Percentiles rank a stretch among this genome's conserved stretches.
Conservation (phyloP, 2,329 filamentous ascomycete genomes). For the Neophaeococcomyces mojaviensis region DNA sequence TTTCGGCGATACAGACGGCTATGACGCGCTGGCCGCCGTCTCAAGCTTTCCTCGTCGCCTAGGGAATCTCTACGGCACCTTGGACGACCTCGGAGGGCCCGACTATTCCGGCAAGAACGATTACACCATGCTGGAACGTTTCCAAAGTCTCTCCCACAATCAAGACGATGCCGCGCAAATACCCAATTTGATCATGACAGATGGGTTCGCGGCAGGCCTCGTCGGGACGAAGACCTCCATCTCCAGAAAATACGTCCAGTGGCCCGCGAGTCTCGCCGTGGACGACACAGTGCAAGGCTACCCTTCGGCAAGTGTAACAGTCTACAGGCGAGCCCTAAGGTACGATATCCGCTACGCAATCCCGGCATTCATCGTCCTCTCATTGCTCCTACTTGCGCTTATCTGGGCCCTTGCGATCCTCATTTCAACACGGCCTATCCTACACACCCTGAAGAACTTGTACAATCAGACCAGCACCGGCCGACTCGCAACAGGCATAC, state of each 20-base stretch:
- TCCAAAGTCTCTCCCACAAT: too few species aligned
- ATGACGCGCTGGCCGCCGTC: constrained; percentile 7
- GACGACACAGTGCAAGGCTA: constrained; percentile 6
- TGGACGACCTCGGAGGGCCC: too few species aligned
- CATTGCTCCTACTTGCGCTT: constrained; percentile 6
- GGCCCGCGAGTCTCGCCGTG: constrained; percentile 8
- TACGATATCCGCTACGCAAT: not conserved
- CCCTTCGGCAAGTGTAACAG: constrained; percentile 1
- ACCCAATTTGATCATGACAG: constrained; percentile 1
- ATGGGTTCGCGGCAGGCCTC: constrained; percentile 1
- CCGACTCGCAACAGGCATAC: constrained; percentile 3
- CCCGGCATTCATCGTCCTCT: constrained; percentile 6
- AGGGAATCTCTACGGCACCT: constrained; percentile 1
- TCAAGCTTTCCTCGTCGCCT: constrained; percentile 9
- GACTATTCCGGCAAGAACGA: too few species aligned
- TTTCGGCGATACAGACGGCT: constrained; percentile 10
- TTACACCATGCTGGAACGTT: too few species aligned
- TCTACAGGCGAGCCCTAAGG: not conserved
- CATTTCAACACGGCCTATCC: constrained; percentile 1
- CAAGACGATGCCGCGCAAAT: too few species aligned
- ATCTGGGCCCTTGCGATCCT: constrained; percentile 10
- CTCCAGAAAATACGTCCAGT: constrained; percentile 7
- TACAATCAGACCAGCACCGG: constrained; percentile 11
- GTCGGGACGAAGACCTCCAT: constrained; percentile 13
- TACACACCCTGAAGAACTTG: constrained; percentile 8